Base-by-base conservation (phyloP, 2,329 filamentous ascomycete species). In the Rutstroemia sp. region DNA sequence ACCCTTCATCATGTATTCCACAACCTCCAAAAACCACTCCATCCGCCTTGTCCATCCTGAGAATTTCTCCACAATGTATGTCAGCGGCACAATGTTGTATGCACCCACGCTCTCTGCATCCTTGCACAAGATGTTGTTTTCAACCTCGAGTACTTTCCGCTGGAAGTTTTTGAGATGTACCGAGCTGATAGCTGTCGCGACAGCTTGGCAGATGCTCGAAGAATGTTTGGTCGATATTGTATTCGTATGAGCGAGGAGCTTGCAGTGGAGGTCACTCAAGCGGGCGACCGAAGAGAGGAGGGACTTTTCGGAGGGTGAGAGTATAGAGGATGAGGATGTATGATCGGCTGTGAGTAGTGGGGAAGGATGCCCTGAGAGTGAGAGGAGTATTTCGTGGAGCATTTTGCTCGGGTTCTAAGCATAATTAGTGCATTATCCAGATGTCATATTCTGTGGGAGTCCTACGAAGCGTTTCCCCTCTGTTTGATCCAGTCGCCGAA, bases 371-470 rank as follows among this genome's bases (percentile, higher is more conserved):
- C 94, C 92, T 67, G 92, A 95, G 73, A 97, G 85, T 72, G 92
- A 92, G 73, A 99, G 86, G 73, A 97, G 84, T 76, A 99, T 90
- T 79, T 99, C 94, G 82, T 97, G 94, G 72, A 99, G 88, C 94
- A 99, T 99, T 58, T 41, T 63, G 54, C 27, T 9, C 48, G 34
- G 8, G 44, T 46, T 51, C 39, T 64, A 25, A 34, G 48, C 23
- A 23, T 47, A 25, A 21, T 55, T 19, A 52, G 42, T 54, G 57
- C 41, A 53, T 51, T 37, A 48, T 30, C 17, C 39, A 25, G 44
- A 48, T 58, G 59, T 58, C 23, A 46, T 21, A 55, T 45, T 52
- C 49, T 60, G 41, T 37, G 21, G 25, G 23, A 47, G 21, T 30
- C 17, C n/a, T 52, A 54, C 49, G 16, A 25, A 27, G 16, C 38